Evolutionary conservation across 176 grass and related monocot genomes (phyloP).

Genomic region (Eleusine indica): DNA sequence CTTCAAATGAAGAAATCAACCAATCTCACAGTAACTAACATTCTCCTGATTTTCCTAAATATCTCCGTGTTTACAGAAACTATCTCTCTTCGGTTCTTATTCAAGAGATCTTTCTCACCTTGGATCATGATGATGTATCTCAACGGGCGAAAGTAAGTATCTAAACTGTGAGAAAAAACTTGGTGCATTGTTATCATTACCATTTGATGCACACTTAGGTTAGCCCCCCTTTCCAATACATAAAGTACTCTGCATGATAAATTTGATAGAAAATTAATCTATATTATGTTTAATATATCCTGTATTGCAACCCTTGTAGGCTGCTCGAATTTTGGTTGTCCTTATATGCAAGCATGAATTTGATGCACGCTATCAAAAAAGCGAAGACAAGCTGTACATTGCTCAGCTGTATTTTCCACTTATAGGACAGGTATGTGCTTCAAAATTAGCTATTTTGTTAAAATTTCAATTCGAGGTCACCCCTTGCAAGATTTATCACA

Average conservation of each 20-base stretch:
- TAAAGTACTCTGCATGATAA: neutral
- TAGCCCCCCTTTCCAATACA: neutral
- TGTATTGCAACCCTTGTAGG: conserved; percentile 51
- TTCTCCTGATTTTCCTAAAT: neutral
- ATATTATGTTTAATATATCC: conserved; percentile 19
- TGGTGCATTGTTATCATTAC: neutral
- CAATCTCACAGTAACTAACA: neutral
- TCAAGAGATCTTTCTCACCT: conserved; percentile 99
- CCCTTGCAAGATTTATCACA: conserved; percentile 35
- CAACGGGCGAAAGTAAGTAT: conserved; percentile 86
- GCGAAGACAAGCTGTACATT: conserved; percentile 95
- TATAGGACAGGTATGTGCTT: conserved; percentile 75
- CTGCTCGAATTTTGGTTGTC: conserved; percentile 94
- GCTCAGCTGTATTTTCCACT: conserved; percentile 96
- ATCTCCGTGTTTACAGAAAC: conserved; percentile 64
- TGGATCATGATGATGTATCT: conserved; percentile 98
- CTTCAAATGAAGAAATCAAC: conserved; percentile 15
- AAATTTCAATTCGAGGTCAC: conserved; percentile 20
- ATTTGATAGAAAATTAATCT: conserved; percentile 12
- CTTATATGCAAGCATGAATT: conserved; percentile 99
- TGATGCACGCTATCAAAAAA: conserved; percentile 93
- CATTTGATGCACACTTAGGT: neutral
- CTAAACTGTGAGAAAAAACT: conserved; percentile 28
- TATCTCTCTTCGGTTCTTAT: conserved; percentile 97
- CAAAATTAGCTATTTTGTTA: conserved; percentile 23